Percentiles rank a stretch among this genome's conserved stretches.
phyloP scores from a whole-genome alignment of 2,329 filamentous ascomycete genomes.

The Penicillium sp. region DNA sequence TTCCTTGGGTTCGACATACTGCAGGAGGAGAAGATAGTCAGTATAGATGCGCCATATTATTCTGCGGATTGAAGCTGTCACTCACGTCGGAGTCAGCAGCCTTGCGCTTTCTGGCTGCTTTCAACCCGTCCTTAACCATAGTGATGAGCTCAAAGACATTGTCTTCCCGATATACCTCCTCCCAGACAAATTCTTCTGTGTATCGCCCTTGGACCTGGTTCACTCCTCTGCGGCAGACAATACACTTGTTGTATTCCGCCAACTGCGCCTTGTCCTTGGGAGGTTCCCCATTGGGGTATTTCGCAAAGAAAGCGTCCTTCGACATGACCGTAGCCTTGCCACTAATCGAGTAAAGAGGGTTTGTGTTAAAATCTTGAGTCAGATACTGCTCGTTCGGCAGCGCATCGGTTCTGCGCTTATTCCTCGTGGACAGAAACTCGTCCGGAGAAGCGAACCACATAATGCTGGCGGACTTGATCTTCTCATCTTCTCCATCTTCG shows the following conservation, averaged over 20 bases:
- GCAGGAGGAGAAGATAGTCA: constrained; percentile 8
- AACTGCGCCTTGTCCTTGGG: constrained; percentile 62
- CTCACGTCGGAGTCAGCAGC: constrained; percentile 41
- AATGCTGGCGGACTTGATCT: constrained; percentile 75
- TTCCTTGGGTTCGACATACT: constrained; percentile 43
- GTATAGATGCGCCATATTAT: background rate
- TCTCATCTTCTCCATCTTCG: constrained; percentile 57
- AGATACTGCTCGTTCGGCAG: constrained; percentile 90
- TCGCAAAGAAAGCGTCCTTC: constrained; percentile 62
- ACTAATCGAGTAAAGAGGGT: constrained; percentile 84
- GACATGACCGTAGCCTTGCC: constrained; percentile 84
- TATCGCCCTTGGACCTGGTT: constrained; percentile 88
- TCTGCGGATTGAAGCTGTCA: background rate
- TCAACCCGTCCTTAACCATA: constrained; percentile 64
- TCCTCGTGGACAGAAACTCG: constrained; percentile 80
- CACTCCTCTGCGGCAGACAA: constrained; percentile 85
- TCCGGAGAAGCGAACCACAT: constrained; percentile 91
- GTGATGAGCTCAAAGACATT: constrained; percentile 66
- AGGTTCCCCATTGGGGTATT: constrained; percentile 73
- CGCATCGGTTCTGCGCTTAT: constrained; percentile 79
- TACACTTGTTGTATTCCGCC: constrained; percentile 78
- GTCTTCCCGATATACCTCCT: constrained; percentile 72
- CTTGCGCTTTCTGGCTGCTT: constrained; percentile 62
- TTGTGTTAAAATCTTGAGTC: constrained; percentile 81
- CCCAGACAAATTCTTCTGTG: constrained; percentile 90